Conservation (phyloP, 2,329 filamentous ascomycete species). For the Knufia petricola region DNA sequence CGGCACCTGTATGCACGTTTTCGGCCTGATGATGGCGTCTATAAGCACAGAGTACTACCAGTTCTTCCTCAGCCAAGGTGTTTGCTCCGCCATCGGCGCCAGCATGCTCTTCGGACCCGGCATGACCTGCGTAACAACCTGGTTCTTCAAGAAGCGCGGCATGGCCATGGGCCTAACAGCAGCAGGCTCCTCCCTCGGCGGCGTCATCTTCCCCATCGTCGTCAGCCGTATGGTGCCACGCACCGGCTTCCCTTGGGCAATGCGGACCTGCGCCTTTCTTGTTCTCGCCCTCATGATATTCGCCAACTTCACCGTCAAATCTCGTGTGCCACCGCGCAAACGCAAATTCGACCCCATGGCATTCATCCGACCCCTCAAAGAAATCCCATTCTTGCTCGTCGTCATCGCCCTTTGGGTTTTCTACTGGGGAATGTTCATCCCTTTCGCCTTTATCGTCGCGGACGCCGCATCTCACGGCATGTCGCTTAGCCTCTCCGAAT, state of each 20-base stretch:
- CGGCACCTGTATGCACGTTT: constrained; percentile 46
- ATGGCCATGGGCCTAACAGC: constrained; percentile 46
- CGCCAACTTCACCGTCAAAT: constrained; percentile 44
- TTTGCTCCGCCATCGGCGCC: constrained; percentile 44
- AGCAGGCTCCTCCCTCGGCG: constrained; percentile 47
- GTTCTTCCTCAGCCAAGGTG: constrained; percentile 45
- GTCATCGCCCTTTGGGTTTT: constrained; percentile 23
- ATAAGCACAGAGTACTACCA: constrained; percentile 48
- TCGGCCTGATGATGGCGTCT: constrained; percentile 51
- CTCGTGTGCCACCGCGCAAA: constrained; percentile 36
- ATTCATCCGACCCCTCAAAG: constrained; percentile 26
- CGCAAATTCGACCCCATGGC: constrained; percentile 26
- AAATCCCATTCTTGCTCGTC: constrained; percentile 22
- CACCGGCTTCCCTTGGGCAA: constrained; percentile 49
- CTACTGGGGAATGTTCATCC: constrained; percentile 26
- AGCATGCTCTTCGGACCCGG: constrained; percentile 41
- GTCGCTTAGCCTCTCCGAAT: constrained; percentile 20
- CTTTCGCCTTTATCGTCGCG: constrained; percentile 22
- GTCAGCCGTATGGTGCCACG: constrained; percentile 44
- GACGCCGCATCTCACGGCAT: constrained; percentile 21
- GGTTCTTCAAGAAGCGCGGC: constrained; percentile 46
- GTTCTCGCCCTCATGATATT: constrained; percentile 50
- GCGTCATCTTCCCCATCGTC: constrained; percentile 55
- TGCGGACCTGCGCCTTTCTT: constrained; percentile 49
- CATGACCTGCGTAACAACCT: constrained; percentile 33